phyloP scores from a whole-genome alignment of 768 basidiomycete genomes.

The Pholiota conissans region DNA sequence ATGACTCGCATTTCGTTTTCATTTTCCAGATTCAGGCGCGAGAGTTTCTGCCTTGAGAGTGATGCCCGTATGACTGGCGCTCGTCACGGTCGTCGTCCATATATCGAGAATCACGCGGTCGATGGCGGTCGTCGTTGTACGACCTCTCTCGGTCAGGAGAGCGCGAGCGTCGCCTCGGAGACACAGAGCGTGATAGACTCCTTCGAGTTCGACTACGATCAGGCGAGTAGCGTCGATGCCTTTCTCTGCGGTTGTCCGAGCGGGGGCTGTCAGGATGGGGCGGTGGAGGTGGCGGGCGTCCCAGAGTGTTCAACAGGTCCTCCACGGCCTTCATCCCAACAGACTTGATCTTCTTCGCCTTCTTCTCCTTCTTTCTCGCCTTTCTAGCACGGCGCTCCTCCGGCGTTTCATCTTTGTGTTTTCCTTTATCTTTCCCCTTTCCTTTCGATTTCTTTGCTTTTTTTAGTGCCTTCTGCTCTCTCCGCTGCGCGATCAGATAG shows the following conservation, averaged over 20 bases:
- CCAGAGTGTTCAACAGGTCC: constrained; percentile 56
- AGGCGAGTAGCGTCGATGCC: constrained; percentile 15
- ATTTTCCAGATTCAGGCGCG: constrained; percentile 6
- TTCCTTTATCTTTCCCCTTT: constrained; percentile 67
- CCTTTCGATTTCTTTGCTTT: constrained; percentile 70
- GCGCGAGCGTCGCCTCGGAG: constrained; percentile 21
- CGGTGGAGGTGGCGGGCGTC: constrained; percentile 17
- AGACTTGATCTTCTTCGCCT: constrained; percentile 57
- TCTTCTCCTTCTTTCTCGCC: constrained; percentile 73
- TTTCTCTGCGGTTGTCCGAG: constrained; percentile 17
- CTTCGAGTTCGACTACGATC: constrained; percentile 12
- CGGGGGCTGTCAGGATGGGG: constrained; percentile 9
- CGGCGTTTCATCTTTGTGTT: constrained; percentile 73
- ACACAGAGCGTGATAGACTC: constrained; percentile 1
- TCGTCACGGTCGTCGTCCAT: constrained; percentile 19
- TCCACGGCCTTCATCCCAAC: constrained; percentile 67
- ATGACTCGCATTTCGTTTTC: neutral
- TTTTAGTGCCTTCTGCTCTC: constrained; percentile 69
- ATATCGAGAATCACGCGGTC: neutral
- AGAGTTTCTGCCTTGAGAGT: constrained; percentile 14
- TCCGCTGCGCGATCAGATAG: constrained; percentile 76
- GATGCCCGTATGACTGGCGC: constrained; percentile 6
- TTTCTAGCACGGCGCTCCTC: constrained; percentile 78
- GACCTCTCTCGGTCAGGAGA: constrained; percentile 13
- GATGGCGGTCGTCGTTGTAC: constrained; percentile 15